phyloP scores from a whole-genome alignment of 1,139 yeast species.

The Taphrina deformans region DNA sequence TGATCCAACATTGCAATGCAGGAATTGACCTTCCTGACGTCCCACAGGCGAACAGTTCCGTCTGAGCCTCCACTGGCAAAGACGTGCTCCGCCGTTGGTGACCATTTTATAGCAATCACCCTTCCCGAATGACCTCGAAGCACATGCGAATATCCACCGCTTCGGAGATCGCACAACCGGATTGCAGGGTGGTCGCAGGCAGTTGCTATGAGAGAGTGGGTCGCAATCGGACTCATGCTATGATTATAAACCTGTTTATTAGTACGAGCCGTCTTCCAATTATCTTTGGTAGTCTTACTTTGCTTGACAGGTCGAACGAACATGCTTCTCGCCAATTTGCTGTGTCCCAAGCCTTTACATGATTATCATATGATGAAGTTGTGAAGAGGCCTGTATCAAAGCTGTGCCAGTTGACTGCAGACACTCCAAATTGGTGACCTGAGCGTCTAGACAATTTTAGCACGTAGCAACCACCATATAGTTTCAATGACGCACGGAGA shows the following conservation, averaged over 20 bases:
- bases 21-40: constrained; percentile 65
- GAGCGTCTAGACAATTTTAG: constrained; percentile 14
- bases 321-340: constrained; percentile 60
- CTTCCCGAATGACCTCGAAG: constrained; percentile 60
- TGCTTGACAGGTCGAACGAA: constrained; percentile 55
- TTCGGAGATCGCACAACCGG: constrained; percentile 49
- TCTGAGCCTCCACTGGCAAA: constrained; percentile 77
- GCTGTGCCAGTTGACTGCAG: constrained; percentile 85
- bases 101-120: constrained; percentile 71
- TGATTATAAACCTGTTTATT: constrained; percentile 45
- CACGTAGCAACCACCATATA: no score
- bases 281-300: constrained; percentile 37
- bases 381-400: constrained; percentile 82
- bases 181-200: constrained; percentile 20
- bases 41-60: constrained; percentile 65
- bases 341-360: constrained; percentile 82
- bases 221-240: constrained; percentile 48
- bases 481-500: neutral
- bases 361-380: constrained; percentile 75
- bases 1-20: constrained; percentile 65
- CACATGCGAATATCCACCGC: constrained; percentile 70
- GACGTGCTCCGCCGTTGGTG: constrained; percentile 62
- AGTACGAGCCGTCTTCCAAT: neutral
- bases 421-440: constrained; percentile 65
- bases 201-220: constrained; percentile 59